Evolutionary conservation across 257 asterid genomes (phyloP).

Genomic region (Galeopsis tetrahit): DNA sequence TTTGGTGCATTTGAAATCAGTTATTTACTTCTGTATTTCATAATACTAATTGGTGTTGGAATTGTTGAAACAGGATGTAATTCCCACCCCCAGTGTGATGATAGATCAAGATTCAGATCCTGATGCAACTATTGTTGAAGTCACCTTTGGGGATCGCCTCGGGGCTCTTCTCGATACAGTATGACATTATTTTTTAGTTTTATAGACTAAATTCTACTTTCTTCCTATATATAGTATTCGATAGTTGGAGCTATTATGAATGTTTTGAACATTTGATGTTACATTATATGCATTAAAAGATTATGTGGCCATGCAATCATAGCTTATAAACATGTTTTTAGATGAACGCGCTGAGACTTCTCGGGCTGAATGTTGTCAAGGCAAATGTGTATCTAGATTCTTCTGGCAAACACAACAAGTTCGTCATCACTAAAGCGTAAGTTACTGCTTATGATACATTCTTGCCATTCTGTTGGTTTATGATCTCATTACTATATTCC

Average conservation of each 20-base stretch:
- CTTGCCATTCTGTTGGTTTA: constrained; percentile 13
- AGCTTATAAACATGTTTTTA: constrained; percentile 44
- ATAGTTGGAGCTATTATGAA: background rate
- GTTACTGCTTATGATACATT: constrained; percentile 34
- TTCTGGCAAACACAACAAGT: constrained; percentile 94
- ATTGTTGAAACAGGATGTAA: constrained; percentile 53
- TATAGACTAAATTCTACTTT: background rate
- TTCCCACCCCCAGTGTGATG: constrained; percentile 79
- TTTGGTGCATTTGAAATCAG: constrained; percentile 14
- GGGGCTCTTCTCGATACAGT: constrained; percentile 97
- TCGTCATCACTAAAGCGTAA: constrained; percentile 86
- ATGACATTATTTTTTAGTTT: constrained; percentile 30
- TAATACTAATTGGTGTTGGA: constrained; percentile 30
- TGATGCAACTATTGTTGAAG: constrained; percentile 86
- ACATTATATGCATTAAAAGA: constrained; percentile 20
- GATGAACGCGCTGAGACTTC: constrained; percentile 87
- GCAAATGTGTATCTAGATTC: constrained; percentile 93
- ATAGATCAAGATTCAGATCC: constrained; percentile 93
- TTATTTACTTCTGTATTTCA: constrained; percentile 16
- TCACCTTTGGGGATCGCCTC: constrained; percentile 95
- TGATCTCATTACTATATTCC: constrained; percentile 4
- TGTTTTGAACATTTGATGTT: background rate
- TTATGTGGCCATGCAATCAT: constrained; percentile 33
- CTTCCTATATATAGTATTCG: background rate
- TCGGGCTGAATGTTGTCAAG: constrained; percentile 90